Percentiles rank a stretch among this genome's conserved stretches.
phyloP scores from a whole-genome alignment of 2,329 filamentous ascomycete genomes.

The Pseudogymnoascus sp. region DNA sequence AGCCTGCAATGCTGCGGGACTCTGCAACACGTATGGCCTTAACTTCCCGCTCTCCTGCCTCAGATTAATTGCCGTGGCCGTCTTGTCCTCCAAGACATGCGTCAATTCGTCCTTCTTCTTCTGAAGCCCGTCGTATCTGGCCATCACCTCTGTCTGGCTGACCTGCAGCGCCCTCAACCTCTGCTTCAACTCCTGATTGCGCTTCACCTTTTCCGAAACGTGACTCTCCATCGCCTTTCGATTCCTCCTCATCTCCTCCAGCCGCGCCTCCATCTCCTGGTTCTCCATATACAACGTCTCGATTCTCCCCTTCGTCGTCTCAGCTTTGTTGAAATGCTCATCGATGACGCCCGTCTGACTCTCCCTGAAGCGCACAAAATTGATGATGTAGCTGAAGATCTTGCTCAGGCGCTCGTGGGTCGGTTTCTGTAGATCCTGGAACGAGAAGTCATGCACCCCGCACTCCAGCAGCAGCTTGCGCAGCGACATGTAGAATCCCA shows the following conservation, averaged over 20 bases:
- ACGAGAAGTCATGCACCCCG: constrained; percentile 87
- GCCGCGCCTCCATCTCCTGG: constrained; percentile 70
- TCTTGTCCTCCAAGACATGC: constrained; percentile 61
- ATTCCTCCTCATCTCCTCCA: constrained; percentile 74
- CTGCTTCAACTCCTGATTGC: constrained; percentile 82
- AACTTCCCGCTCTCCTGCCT: constrained; percentile 84
- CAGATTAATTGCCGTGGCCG: constrained; percentile 58
- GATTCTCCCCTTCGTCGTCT: constrained; percentile 78
- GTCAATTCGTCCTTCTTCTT: constrained; percentile 72
- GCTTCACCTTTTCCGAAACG: constrained; percentile 73
- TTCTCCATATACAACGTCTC: constrained; percentile 81
- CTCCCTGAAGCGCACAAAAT: constrained; percentile 95
- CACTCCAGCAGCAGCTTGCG: constrained; percentile 76
- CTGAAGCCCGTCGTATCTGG: constrained; percentile 76
- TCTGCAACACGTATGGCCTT: constrained; percentile 85
- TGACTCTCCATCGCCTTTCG: constrained; percentile 72
- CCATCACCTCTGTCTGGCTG: constrained; percentile 74
- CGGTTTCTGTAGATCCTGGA: constrained; percentile 84
- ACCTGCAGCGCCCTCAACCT: constrained; percentile 71
- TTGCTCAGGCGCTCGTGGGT: constrained; percentile 85
- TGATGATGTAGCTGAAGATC: constrained; percentile 97
- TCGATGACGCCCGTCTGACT: constrained; percentile 85
- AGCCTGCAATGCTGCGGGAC: constrained; percentile 72
- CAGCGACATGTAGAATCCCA: constrained; percentile 89
- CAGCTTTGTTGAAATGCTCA: constrained; percentile 85